Evolutionary conservation across 1,284 basidiomycete genomes (phyloP).

Genomic region (Pseudozyma pruni): DNA sequence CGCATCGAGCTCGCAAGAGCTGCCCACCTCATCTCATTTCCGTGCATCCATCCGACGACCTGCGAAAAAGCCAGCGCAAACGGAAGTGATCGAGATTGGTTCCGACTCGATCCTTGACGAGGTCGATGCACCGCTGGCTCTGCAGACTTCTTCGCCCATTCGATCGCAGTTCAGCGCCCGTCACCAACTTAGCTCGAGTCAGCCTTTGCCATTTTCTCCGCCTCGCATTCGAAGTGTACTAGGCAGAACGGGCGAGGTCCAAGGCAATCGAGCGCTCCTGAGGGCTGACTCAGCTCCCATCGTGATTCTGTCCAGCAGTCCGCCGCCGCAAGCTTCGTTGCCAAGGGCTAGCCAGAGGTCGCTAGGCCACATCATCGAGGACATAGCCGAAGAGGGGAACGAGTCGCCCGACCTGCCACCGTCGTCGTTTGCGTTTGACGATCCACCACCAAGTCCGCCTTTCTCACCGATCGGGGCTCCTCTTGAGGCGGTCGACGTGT

Average conservation of each 20-base stretch:
- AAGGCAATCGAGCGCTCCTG: neutral
- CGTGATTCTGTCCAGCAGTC: slow-evolving; percentile 44
- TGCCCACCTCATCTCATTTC: slow-evolving; percentile 18
- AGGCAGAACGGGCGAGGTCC: neutral
- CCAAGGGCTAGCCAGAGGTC: slow-evolving; percentile 12
- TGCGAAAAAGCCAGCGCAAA: slow-evolving; percentile 5
- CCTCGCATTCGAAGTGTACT: neutral
- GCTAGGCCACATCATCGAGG: neutral
- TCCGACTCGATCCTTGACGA: slow-evolving; percentile 39
- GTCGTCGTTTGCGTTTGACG: slow-evolving; percentile 23
- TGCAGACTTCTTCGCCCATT: slow-evolving; percentile 30
- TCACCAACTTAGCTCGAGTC: slow-evolving; percentile 24
- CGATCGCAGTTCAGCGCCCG: slow-evolving; percentile 32
- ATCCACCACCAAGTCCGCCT: slow-evolving; percentile 19
- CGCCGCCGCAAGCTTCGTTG: slow-evolving; percentile 24
- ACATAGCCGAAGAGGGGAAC: slow-evolving; percentile 19
- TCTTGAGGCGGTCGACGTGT: slow-evolving; percentile 1
- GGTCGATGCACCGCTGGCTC: neutral
- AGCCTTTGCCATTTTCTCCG: slow-evolving; percentile 17
- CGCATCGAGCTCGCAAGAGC: slow-evolving; percentile 28
- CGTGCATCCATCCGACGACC: slow-evolving; percentile 6
- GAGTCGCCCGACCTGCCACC: slow-evolving; percentile 12
- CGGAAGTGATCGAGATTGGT: slow-evolving; percentile 40
- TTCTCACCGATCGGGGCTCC: slow-evolving; percentile 10
- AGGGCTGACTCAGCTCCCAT: slow-evolving; percentile 35